A percentile compares a stretch with the other conserved stretches of the same genome.
Conservation (phyloP, 768 basidiomycete species). For the Chlorophyllum brunneum region DNA sequence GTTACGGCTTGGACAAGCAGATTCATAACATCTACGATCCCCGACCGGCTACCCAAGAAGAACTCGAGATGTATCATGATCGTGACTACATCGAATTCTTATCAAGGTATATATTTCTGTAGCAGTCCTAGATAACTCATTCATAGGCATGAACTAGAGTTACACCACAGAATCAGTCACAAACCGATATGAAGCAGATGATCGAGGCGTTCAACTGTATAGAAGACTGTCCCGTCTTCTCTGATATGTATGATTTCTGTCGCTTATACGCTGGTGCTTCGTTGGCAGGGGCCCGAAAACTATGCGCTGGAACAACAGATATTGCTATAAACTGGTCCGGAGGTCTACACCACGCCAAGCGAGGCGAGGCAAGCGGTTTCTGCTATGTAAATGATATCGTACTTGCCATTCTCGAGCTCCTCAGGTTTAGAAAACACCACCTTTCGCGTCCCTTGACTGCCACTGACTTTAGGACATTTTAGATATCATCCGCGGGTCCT, state of each 20-base stretch:
- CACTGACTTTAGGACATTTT: not conserved
- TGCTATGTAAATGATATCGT: conserved; percentile 99
- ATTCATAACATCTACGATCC: conserved; percentile 93
- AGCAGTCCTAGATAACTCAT: not conserved
- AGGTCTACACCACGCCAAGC: conserved; percentile 96
- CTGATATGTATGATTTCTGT: conserved; percentile 93
- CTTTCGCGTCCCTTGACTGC: not conserved
- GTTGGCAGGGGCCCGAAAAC: conserved; percentile 84
- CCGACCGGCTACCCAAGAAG: conserved; percentile 81
- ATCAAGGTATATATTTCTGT: conserved; percentile 54
- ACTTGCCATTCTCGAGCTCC: conserved; percentile 86
- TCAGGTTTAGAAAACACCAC: conserved; percentile 49
- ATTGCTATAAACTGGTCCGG: conserved; percentile 99
- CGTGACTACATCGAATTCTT: conserved; percentile 95
- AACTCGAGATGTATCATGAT: conserved; percentile 90
- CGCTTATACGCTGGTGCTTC: conserved; percentile 92
- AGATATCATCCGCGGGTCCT: conserved; percentile 93
- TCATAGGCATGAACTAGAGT: conserved; percentile 48
- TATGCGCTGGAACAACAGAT: conserved; percentile 83
- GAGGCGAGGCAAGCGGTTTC: conserved; percentile 96
- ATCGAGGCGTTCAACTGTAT: conserved; percentile 91
- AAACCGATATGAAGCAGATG: conserved; percentile 68
- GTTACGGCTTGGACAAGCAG: conserved; percentile 93
- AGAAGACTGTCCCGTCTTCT: conserved; percentile 96
- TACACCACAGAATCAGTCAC: conserved; percentile 65